Conservation (phyloP, 495 filamentous ascomycete species). For the Pseudomonodictys pantanalensis region DNA sequence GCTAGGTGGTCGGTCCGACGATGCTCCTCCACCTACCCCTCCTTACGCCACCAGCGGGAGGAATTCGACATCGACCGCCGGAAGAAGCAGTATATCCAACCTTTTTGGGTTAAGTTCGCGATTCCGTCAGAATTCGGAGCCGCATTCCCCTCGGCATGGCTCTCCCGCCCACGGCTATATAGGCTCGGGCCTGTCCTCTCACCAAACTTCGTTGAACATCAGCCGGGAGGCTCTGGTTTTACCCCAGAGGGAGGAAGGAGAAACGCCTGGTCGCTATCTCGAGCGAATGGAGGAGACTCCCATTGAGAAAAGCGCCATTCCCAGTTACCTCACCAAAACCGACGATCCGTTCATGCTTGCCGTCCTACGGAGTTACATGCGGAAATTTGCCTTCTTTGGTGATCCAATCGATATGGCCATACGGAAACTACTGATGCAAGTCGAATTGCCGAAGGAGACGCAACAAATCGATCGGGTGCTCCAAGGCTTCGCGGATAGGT, state of each 20-base stretch:
- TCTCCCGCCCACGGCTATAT: constrained; percentile 51
- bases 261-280: constrained; percentile 87
- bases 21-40: constrained; percentile 55
- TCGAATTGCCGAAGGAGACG: constrained; percentile 92
- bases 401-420: constrained; percentile 98
- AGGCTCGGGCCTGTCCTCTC: constrained; percentile 64
- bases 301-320: constrained; percentile 73
- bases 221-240: constrained; percentile 59
- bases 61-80: constrained; percentile 77
- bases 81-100: constrained; percentile 85
- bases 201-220: constrained; percentile 69
- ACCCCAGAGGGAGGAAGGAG: constrained; percentile 79
- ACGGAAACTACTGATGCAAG: constrained; percentile 92
- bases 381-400: constrained; percentile 87
- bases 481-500: constrained; percentile 91
- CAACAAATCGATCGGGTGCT: constrained; percentile 96
- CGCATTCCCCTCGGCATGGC: constrained; percentile 58
- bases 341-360: constrained; percentile 78
- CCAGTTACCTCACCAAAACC: constrained; percentile 76
- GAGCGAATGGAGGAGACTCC: constrained; percentile 69
- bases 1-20: constrained; percentile 52
- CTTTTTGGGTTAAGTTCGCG: constrained; percentile 72
- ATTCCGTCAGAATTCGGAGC: constrained; percentile 74
- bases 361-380: constrained; percentile 89
- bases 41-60: constrained; percentile 45